Evolutionary conservation across 768 basidiomycete genomes (phyloP), one percentile per base, ranked within the genome.

Genomic region (Xerocomus brunneocitrinus): DNA sequence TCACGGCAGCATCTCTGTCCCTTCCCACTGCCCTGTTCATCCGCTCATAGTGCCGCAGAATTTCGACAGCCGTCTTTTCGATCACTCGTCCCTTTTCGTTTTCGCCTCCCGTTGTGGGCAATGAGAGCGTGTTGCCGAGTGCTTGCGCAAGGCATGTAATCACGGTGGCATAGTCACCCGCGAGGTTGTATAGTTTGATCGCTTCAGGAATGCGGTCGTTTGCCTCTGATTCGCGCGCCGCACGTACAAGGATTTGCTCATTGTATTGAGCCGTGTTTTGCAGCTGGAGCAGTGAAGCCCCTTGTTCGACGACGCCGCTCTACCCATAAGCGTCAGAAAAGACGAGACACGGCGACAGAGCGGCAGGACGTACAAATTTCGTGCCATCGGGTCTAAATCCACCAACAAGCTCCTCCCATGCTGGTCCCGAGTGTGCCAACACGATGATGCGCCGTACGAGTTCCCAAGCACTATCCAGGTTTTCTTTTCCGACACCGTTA

Each of bases 401-500:
- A n/a, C 95, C 95, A 3, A 98, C 87, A 16, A 99, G 81, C 67
- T 91, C 90, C 45, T 94, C 89, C 91, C 95, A 98, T 14, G 79
- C 87, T 6, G 85, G 83, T 1, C 88, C 88, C 4, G 82, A 77
- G 62, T 89, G 89, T 7, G 87, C 84, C 39, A 87, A 72, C 2
- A 91, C 85, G 60, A 93, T 86, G 56, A 91, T 87, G 40, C 88
- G 78, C 43, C 90, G 74, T 1, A 83, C 83, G 24, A 90, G 80
- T 44, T 91, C 88, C 87, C 89, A 91, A 2, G 90, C 84, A 32
- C 71, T 79, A 65, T 90, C 85, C 36, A 91, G 71, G 63, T 97
- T 94, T 65, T 94, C 89, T 62, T 83, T 83, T n/a, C 92, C 91
- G 10, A 87, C 76, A 1, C 79, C 80, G 3, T 76, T 74, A 8